Base-by-base conservation (phyloP, 768 basidiomycete species). In the Boletus subcaerulescens region DNA sequence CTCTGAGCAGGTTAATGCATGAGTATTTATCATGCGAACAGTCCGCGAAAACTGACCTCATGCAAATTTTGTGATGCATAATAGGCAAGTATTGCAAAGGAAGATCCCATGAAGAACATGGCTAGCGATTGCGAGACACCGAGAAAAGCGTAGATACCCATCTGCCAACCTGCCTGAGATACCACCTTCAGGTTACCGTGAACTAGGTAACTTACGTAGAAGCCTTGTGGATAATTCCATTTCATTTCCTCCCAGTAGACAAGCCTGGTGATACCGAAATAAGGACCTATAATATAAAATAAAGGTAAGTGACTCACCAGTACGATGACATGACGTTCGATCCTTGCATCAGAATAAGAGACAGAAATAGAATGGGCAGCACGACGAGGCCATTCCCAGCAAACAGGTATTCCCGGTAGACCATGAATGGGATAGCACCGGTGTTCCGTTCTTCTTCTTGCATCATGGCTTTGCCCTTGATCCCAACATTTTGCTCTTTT, bases 361-460 rank as follows among this genome's bases (percentile, higher is more conserved):
- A 78, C 3, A 84, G 41, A 6, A 89, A 20, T 40, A 96, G 66
- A 18, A 87, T 50, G 0, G 93, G 91, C 1, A 93, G 58, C 18
- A 91, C 75, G 48, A 86, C 58, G 5, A 56, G 56, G 13, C 91
- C 92, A 31, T 82, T 81, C 2, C 85, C 93, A 4, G 91, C 90
- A 32, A 74, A 69, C 46, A 89, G 64, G 67, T 93, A 96, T 33
- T 78, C 58, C 22, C 49, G 50, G 52, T 75, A 79, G 29, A 80
- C 75, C 52, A 39, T 45, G 31, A 40, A 45, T 26, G 56, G 41
- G 24, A 70, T 59, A 0, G 89, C 81, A 4, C 92, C 93, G 0
- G 82, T 85, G 60, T 87, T 88, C 17, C 92, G 77, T 66, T 94
- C 91, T 70, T 95, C 93, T 24, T 73, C 76, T 63, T 93, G 89